These are phyloP conservation scores for Intubia oerlemansii DNA, from an alignment of 2,329 filamentous ascomycete species.

Conservation along the genomic window DNA sequence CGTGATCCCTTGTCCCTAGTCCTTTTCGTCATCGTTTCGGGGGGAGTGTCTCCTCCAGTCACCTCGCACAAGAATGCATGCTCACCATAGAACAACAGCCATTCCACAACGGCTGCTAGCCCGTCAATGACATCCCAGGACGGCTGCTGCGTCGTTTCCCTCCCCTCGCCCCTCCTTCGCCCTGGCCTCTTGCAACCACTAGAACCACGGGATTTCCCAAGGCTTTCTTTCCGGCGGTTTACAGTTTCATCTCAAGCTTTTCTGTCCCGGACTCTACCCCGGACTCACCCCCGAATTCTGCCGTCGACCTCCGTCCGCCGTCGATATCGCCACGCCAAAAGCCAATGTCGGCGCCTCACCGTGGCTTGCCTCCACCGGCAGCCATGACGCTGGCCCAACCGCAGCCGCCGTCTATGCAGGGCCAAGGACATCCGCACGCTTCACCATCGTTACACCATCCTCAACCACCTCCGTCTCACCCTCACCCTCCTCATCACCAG, in stretches of 20 bases:
- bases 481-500: constrained; percentile 1
- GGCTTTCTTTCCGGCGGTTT: no score
- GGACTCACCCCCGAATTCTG: constrained; percentile 13
- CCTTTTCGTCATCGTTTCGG: constrained; percentile 1
- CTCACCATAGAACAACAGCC: constrained; percentile 41
- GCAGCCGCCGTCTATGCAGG: no score
- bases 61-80: constrained; percentile 28
- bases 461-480: background rate
- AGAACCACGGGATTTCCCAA: no score
- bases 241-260: constrained; percentile 18
- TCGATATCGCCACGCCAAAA: no score
- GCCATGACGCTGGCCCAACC: constrained; percentile 37
- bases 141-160: constrained; percentile 32
- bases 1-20: background rate
- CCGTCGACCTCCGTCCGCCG: no score
- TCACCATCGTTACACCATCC: constrained; percentile 5
- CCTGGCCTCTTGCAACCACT: no score
- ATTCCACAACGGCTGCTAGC: constrained; percentile 34
- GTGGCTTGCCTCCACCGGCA: constrained; percentile 46
- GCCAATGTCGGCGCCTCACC: constrained; percentile 48
- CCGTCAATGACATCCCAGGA: constrained; percentile 41
- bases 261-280: constrained; percentile 22
- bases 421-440: constrained; percentile 11
- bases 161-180: constrained; percentile 33
- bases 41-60: constrained; percentile 2